phyloP scores from a whole-genome alignment of 2,329 filamentous ascomycete genomes.

The Aspergillus melleus region DNA sequence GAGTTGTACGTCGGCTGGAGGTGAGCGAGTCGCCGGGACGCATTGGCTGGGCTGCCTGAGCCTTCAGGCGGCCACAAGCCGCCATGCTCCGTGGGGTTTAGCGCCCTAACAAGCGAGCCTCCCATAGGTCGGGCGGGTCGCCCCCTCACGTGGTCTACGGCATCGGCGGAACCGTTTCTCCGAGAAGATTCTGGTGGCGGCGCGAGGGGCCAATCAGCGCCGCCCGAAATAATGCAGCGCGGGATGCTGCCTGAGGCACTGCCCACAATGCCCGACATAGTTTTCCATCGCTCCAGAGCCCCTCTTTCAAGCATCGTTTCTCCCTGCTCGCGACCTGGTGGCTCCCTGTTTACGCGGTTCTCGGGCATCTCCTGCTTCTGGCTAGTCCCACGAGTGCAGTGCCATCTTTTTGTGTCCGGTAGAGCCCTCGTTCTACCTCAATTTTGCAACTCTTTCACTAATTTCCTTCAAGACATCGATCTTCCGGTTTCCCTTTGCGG shows the following conservation, averaged over 20 bases:
- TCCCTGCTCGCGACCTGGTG: slow-evolving; percentile 12
- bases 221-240: slow-evolving; percentile 19
- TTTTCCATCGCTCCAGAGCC: slow-evolving; percentile 22
- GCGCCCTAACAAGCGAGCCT: slow-evolving; percentile 22
- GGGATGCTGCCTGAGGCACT: slow-evolving; percentile 21
- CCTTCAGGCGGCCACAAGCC: slow-evolving; percentile 24
- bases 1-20: slow-evolving; percentile 30
- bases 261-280: slow-evolving; percentile 28
- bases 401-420: slow-evolving; percentile 10
- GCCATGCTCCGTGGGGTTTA: slow-evolving; percentile 14
- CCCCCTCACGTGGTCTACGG: slow-evolving; percentile 6
- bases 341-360: slow-evolving; percentile 15
- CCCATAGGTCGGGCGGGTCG: slow-evolving; percentile 22
- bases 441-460: neutral
- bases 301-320: slow-evolving; percentile 20
- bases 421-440: slow-evolving; percentile 1
- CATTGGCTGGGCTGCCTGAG: slow-evolving; percentile 27
- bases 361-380: slow-evolving; percentile 15
- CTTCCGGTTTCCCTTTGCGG: slow-evolving; percentile 2
- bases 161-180: slow-evolving; percentile 13
- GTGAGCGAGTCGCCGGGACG: slow-evolving; percentile 30
- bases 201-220: slow-evolving; percentile 18
- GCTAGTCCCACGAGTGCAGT: slow-evolving; percentile 17
- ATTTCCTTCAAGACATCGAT: slow-evolving; percentile 1
- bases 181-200: slow-evolving; percentile 9